phyloP scores from a whole-genome alignment of 2,329 filamentous ascomycete species.

The Cordyceps fumosorosea region DNA sequence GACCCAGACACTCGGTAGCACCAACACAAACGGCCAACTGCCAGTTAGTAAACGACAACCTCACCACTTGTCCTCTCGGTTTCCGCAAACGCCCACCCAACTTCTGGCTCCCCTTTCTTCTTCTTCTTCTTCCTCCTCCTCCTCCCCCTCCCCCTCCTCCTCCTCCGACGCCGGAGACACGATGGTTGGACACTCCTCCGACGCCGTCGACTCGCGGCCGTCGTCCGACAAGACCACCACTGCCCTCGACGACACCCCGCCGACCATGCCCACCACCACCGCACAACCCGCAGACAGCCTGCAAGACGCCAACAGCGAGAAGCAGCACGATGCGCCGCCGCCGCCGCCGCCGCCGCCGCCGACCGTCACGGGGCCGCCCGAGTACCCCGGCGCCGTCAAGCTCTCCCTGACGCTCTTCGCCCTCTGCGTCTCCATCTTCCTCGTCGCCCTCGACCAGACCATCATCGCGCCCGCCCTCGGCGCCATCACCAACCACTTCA shows the following conservation, averaged over 20 bases:
- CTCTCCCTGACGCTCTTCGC: conserved; percentile 36
- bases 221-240: not conserved
- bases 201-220: not conserved
- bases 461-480: conserved; percentile 47
- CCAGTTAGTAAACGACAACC: no score
- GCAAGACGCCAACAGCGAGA: not conserved
- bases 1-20: no score
- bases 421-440: conserved; percentile 40
- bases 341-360: not conserved
- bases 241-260: conserved; percentile 2
- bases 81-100: no score
- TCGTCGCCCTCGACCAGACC: conserved; percentile 45
- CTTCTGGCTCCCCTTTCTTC: no score
- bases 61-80: no score
- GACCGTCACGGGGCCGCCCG: not conserved
- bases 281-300: not conserved
- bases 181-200: not conserved
- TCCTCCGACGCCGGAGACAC: not conserved
- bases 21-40: no score
- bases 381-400: conserved; percentile 35
- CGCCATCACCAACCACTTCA: conserved; percentile 41
- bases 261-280: not conserved
- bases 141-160: no score
- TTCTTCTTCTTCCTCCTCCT: no score
- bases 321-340: conserved; percentile 9